phyloP scores from a whole-genome alignment of 306 rosid genomes.

The Lupinus albus region DNA sequence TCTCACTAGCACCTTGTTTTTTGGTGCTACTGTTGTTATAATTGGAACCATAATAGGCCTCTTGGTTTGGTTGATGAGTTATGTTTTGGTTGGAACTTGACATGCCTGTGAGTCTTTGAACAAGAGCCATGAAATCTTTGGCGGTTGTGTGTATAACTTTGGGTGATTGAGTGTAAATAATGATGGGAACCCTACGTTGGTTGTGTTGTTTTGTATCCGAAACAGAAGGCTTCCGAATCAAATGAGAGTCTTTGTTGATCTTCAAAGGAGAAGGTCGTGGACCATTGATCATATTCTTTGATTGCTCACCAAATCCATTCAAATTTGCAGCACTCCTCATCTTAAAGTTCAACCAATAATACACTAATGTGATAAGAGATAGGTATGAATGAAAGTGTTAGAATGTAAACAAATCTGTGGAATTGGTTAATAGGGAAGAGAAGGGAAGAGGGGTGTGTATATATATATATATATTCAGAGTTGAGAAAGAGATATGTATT shows the following conservation, averaged over 20 bases:
- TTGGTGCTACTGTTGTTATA: background rate
- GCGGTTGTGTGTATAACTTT: conserved; percentile 63
- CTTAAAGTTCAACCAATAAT: too few species aligned
- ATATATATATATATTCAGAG: background rate
- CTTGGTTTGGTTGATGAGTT: background rate
- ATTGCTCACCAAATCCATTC: background rate
- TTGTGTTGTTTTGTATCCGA: conserved; percentile 25
- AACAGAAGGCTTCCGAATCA: conserved; percentile 42
- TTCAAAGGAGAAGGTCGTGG: conserved; percentile 62
- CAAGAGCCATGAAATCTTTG: conserved; percentile 67
- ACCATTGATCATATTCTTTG: conserved; percentile 46
- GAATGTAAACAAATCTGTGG: too few species aligned
- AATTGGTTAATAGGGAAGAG: background rate
- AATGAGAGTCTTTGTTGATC: conserved; percentile 51
- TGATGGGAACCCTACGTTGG: conserved; percentile 45
- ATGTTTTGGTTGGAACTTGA: conserved; percentile 20
- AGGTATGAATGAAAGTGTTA: too few species aligned
- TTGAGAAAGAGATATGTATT: background rate
- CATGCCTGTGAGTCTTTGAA: conserved; percentile 71
- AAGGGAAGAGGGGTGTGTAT: too few species aligned
- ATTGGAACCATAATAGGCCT: background rate
- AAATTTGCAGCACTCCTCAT: conserved; percentile 42
- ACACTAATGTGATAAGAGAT: too few species aligned
- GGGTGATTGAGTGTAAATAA: conserved; percentile 67
- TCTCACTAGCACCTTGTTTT: background rate